Evolutionary conservation across 2,329 filamentous ascomycete genomes (phyloP).

Genomic region (Simplicillium sp.): DNA sequence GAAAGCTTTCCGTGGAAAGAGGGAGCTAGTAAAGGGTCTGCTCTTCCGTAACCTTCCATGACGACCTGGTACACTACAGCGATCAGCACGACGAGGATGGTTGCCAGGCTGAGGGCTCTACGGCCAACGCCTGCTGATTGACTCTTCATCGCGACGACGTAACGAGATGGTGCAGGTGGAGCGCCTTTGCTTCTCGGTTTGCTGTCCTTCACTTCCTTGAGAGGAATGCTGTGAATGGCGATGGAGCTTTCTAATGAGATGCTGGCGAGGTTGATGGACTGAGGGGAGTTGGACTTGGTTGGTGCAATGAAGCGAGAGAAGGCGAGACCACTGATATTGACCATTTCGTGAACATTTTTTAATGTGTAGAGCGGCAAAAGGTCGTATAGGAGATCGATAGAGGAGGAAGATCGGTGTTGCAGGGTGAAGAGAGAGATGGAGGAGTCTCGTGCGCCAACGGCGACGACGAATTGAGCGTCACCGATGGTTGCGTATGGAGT

Average conservation of each 20-base stretch:
- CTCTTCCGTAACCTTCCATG: conserved; percentile 51
- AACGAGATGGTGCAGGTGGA: conserved; percentile 48
- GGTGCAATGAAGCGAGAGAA: conserved; percentile 50
- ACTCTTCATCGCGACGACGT: conserved; percentile 56
- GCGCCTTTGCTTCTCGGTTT: conserved; percentile 23
- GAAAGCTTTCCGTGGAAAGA: not conserved
- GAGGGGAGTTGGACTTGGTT: conserved; percentile 28
- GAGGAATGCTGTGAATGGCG: conserved; percentile 68
- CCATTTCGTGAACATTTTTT: conserved; percentile 40
- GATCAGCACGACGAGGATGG: conserved; percentile 49
- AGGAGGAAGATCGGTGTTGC: conserved; percentile 47
- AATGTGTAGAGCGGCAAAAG: conserved; percentile 44
- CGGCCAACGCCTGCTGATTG: conserved; percentile 35
- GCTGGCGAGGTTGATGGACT: conserved; percentile 63
- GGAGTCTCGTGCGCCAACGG: conserved; percentile 70
- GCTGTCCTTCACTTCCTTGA: conserved; percentile 37
- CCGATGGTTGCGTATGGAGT: conserved; percentile 41
- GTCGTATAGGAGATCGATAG: conserved; percentile 39
- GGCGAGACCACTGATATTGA: conserved; percentile 48
- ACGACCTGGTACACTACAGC: conserved; percentile 54
- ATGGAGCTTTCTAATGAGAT: conserved; percentile 73
- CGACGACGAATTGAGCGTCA: conserved; percentile 69
- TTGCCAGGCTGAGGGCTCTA: conserved; percentile 42
- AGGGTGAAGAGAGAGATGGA: conserved; percentile 72
- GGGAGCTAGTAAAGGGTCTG: conserved; percentile 18